A percentile compares a stretch with the other conserved stretches of the same genome.
These are phyloP conservation scores for Mycena floridula DNA, from an alignment of 768 basidiomycete species.

Conservation along the genomic window DNA sequence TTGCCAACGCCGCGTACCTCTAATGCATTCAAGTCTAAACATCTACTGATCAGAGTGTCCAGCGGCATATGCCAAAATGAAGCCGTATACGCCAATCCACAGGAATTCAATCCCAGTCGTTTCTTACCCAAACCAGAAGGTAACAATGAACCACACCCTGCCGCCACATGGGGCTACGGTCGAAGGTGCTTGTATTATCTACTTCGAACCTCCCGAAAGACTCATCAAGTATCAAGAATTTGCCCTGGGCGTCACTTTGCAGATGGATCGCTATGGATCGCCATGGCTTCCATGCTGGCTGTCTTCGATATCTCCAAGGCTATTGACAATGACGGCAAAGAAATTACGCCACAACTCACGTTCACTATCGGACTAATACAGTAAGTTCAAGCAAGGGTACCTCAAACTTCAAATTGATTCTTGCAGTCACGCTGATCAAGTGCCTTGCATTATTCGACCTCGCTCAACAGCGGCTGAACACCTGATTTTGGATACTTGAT, in stretches of 20 bases:
- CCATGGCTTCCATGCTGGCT: neutral
- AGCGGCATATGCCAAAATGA: conserved; percentile 35
- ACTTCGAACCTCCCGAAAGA: neutral
- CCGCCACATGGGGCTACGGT: conserved; percentile 23
- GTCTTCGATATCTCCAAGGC: neutral
- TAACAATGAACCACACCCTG: neutral
- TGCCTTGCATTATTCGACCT: neutral
- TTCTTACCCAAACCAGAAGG: conserved; percentile 22
- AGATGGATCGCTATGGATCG: neutral
- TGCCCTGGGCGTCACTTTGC: conserved; percentile 4
- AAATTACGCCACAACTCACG: neutral
- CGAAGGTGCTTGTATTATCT: conserved; percentile 6
- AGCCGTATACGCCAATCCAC: conserved; percentile 30
- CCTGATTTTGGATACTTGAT: too few species aligned
- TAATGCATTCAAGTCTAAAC: neutral
- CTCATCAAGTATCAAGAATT: neutral
- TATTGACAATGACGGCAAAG: neutral
- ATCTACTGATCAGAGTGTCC: conserved; percentile 2
- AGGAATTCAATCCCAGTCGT: conserved; percentile 34
- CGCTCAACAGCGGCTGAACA: too few species aligned
- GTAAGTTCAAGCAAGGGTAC: neutral
- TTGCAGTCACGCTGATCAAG: neutral
- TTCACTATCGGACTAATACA: neutral
- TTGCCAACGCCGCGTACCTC: conserved; percentile 33
- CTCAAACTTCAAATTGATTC: neutral